Evolutionary conservation across 2,329 filamentous ascomycete species (phyloP).

Genomic region (Blumeria hordei): DNA sequence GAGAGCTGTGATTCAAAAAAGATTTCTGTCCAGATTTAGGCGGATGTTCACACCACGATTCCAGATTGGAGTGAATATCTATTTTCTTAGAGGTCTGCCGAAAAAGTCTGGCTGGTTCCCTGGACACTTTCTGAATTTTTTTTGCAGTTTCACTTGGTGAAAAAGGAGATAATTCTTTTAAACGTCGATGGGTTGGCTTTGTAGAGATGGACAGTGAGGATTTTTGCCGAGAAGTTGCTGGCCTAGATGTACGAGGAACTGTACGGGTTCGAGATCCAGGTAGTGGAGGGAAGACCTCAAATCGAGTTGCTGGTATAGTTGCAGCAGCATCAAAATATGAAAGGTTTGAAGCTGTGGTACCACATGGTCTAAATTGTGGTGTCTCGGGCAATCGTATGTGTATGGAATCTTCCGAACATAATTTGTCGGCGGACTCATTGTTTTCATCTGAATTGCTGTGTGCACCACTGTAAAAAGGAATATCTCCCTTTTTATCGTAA

Average conservation of each 20-base stretch:
- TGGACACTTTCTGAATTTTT: too few relatives aligned
- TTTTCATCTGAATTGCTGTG: slow-evolving; percentile 6
- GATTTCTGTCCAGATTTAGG: slow-evolving; percentile 14
- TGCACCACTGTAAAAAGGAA: background rate
- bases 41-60: slow-evolving; percentile 28
- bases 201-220: slow-evolving; percentile 6
- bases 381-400: slow-evolving; percentile 2
- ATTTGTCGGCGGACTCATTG: slow-evolving; percentile 11
- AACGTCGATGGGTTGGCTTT: slow-evolving; percentile 7
- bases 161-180: slow-evolving; percentile 10
- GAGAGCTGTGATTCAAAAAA: slow-evolving; percentile 13
- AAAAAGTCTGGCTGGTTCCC: too few relatives aligned
- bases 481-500: background rate
- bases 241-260: slow-evolving; percentile 6
- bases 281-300: slow-evolving; percentile 50
- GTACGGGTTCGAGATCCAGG: slow-evolving; percentile 4
- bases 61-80: too few relatives aligned
- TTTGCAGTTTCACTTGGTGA: slow-evolving; percentile 3
- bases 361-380: slow-evolving; percentile 6
- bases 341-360: slow-evolving; percentile 8
- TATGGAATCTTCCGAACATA: slow-evolving; percentile 9
- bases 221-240: slow-evolving; percentile 3
- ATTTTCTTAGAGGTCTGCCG: too few relatives aligned
- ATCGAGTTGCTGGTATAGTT: slow-evolving; percentile 42
- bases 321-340: slow-evolving; percentile 12